These are phyloP conservation scores for Mycena galopus DNA, from an alignment of 768 basidiomycete species.

Conservation along the genomic window DNA sequence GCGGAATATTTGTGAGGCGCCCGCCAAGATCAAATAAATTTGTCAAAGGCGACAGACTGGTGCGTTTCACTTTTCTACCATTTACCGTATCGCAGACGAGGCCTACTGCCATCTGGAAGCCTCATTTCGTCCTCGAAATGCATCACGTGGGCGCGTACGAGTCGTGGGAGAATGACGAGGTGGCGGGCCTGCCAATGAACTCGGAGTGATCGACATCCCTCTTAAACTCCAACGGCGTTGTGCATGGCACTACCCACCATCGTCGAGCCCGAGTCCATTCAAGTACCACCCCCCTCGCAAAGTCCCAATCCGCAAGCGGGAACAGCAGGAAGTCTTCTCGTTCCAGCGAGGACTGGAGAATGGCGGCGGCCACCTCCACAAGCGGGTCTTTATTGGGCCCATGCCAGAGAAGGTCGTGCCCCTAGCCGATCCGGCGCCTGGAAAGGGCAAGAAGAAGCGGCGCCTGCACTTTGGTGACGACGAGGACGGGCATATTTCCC, in stretches of 20 bases:
- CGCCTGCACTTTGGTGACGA: conserved; percentile 45
- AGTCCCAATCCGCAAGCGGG: background rate
- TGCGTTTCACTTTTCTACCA: background rate
- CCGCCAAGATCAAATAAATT: no score
- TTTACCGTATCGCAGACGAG: background rate
- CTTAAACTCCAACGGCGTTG: background rate
- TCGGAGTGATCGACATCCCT: background rate
- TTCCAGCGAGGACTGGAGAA: conserved; percentile 38
- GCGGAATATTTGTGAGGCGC: no score
- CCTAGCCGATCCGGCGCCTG: conserved; percentile 48
- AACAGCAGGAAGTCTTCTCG: background rate
- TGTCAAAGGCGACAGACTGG: background rate
- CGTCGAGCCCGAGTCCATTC: conserved; percentile 11
- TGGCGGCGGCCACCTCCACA: conserved; percentile 46
- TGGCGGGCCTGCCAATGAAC: background rate
- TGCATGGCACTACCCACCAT: conserved; percentile 25
- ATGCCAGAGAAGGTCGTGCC: conserved; percentile 74
- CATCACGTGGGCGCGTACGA: conserved; percentile 1
- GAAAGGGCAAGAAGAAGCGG: conserved; percentile 46
- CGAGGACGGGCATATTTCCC: conserved; percentile 55
- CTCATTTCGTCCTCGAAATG: background rate
- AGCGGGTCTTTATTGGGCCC: conserved; percentile 80
- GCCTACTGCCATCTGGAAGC: background rate
- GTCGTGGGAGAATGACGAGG: background rate
- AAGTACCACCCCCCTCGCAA: conserved; percentile 11